Evolutionary conservation across 768 basidiomycete species (phyloP).

Genomic region (Hemileccinum impolitum): DNA sequence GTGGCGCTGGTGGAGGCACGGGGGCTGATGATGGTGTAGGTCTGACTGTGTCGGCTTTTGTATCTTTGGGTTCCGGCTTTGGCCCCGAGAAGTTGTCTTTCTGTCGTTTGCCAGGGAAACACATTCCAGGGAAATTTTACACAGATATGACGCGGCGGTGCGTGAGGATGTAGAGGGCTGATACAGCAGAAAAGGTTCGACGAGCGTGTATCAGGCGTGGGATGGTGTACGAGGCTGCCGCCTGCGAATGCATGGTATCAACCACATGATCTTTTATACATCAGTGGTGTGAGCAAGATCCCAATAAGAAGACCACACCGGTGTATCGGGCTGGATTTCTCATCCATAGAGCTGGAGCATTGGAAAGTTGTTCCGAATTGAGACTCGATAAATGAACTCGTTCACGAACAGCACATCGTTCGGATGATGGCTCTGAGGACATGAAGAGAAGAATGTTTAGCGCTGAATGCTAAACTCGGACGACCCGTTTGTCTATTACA

Average conservation of each 20-base stretch:
- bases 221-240: constrained; percentile 13
- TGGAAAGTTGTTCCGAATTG: neutral
- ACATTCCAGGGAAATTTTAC: constrained; percentile 27
- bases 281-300: constrained; percentile 6
- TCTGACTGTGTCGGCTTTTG: constrained; percentile 9
- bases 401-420: neutral
- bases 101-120: constrained; percentile 38
- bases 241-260: constrained; percentile 8
- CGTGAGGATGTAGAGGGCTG: constrained; percentile 6
- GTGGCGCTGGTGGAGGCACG: neutral
- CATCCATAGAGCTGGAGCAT: neutral
- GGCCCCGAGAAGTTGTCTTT: constrained; percentile 32
- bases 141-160: neutral
- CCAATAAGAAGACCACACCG: constrained; percentile 1
- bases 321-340: constrained; percentile 4
- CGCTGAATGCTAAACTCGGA: no score
- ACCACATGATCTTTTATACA: constrained; percentile 19
- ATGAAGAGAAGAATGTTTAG: neutral
- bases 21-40: constrained; percentile 4
- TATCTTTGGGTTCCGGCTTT: constrained; percentile 12
- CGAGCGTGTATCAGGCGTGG: constrained; percentile 22
- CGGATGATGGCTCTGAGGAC: neutral
- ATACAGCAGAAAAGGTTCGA: neutral
- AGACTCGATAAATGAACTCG: neutral
- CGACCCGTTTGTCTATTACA: no score